Conservation (phyloP, 345 rosid genomes). For the Acer campestre region DNA sequence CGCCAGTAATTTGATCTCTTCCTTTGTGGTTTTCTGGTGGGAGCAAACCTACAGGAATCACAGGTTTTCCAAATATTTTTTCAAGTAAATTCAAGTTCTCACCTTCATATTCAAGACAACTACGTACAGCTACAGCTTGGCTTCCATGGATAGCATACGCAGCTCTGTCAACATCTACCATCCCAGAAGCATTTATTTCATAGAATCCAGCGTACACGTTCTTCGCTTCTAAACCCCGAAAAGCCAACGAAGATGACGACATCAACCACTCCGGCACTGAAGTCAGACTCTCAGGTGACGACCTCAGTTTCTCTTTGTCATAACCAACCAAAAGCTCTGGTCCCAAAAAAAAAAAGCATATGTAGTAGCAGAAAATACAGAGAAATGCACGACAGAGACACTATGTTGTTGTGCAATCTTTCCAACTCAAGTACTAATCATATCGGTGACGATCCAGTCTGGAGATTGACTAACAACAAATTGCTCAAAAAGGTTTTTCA, state of each 20-base stretch:
- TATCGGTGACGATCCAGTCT: too few species aligned
- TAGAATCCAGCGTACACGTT: not conserved
- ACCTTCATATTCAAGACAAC: conserved; percentile 23
- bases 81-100: conserved; percentile 9
- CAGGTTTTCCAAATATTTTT: not conserved
- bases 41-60: conserved; percentile 26
- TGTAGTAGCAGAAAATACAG: not conserved
- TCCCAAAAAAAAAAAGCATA: not conserved
- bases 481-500: too few species aligned
- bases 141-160: not conserved
- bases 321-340: not conserved
- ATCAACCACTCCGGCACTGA: conserved; percentile 15
- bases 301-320: not conserved
- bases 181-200: conserved; percentile 22
- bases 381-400: not conserved
- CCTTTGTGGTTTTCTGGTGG: conserved; percentile 8
- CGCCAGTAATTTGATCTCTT: not conserved
- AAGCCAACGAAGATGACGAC: conserved; percentile 26
- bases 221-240: conserved; percentile 1
- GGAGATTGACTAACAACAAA: too few species aligned
- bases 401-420: not conserved
- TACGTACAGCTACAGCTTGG: conserved; percentile 23
- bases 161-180: conserved; percentile 12
- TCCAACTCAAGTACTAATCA: not conserved
- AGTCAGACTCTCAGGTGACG: conserved; percentile 17